These are phyloP conservation scores for Trichothecium sympodiale DNA, from an alignment of 2,329 filamentous ascomycete genomes.

Conservation along the genomic window DNA sequence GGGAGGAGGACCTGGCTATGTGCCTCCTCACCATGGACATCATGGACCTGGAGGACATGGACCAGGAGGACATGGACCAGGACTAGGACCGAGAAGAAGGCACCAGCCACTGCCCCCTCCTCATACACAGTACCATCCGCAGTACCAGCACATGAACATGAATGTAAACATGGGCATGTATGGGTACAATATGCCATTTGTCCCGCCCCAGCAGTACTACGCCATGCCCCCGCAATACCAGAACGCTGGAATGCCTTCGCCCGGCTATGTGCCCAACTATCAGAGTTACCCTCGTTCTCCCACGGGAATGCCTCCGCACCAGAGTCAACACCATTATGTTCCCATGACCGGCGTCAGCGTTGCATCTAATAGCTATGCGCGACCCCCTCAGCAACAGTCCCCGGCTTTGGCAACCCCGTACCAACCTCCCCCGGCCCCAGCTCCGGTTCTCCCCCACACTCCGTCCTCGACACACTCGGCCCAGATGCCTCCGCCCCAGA, in stretches of 20 bases:
- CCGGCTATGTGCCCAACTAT: conserved; percentile 36
- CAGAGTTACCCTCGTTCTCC: conserved; percentile 37
- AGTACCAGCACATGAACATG: conserved; percentile 25
- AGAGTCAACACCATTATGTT: conserved; percentile 30
- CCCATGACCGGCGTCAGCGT: conserved; percentile 37
- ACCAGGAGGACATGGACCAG: too few relatives aligned
- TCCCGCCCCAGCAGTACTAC: conserved; percentile 30
- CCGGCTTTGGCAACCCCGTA: conserved; percentile 46
- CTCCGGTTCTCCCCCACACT: conserved; percentile 34
- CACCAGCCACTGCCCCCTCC: not conserved
- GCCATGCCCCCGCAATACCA: conserved; percentile 52
- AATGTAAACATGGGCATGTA: too few relatives aligned
- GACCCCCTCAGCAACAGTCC: conserved; percentile 37
- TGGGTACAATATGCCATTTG: too few relatives aligned
- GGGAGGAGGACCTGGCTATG: conserved; percentile 19
- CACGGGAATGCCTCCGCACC: conserved; percentile 24
- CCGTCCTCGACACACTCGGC: conserved; percentile 43
- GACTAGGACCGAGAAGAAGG: not conserved
- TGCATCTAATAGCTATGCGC: conserved; percentile 34
- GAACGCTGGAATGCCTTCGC: conserved; percentile 32
- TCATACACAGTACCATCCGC: conserved; percentile 14
- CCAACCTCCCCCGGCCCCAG: conserved; percentile 37
- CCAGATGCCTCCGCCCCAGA: conserved; percentile 28
- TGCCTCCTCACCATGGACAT: not conserved
- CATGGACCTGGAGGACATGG: not conserved